A percentile compares a stretch with the other conserved stretches of the same genome.
phyloP scores from a whole-genome alignment of 176 grass and related monocot genomes.

The Triticum aestivum region DNA sequence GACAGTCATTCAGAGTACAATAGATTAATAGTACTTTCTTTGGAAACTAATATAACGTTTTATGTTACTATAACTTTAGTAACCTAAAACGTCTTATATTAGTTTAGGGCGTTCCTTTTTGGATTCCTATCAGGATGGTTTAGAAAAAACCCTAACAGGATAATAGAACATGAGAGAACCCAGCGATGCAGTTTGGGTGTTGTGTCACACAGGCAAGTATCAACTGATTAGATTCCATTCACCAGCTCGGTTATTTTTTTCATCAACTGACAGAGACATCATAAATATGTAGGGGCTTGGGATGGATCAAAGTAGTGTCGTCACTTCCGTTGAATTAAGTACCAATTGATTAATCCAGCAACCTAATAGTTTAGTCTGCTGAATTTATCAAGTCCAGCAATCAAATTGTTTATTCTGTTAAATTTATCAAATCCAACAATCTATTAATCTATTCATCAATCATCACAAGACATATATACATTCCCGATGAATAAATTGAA shows the following conservation, averaged over 20 bases:
- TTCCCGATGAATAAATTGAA: background rate
- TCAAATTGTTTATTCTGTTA: background rate
- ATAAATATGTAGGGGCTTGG: background rate
- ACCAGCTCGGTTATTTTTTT: background rate
- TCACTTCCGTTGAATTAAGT: background rate
- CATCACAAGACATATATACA: background rate
- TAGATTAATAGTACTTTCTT: too few species aligned
- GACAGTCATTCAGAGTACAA: too few species aligned
- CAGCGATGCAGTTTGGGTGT: too few species aligned
- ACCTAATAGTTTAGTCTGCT: background rate
- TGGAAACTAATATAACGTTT: too few species aligned
- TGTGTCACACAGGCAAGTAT: background rate
- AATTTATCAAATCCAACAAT: background rate
- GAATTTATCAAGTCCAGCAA: background rate
- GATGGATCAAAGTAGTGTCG: background rate
- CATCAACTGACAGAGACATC: background rate
- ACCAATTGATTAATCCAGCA: background rate
- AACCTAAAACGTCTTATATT: too few species aligned
- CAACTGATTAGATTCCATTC: background rate
- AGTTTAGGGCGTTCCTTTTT: too few species aligned
- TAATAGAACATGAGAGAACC: too few species aligned
- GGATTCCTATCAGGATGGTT: too few species aligned
- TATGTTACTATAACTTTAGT: too few species aligned
- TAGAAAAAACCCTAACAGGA: too few species aligned
- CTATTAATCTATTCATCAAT: background rate